phyloP scores from a whole-genome alignment of 2,329 filamentous ascomycete genomes.

The Eutypella sp. region DNA sequence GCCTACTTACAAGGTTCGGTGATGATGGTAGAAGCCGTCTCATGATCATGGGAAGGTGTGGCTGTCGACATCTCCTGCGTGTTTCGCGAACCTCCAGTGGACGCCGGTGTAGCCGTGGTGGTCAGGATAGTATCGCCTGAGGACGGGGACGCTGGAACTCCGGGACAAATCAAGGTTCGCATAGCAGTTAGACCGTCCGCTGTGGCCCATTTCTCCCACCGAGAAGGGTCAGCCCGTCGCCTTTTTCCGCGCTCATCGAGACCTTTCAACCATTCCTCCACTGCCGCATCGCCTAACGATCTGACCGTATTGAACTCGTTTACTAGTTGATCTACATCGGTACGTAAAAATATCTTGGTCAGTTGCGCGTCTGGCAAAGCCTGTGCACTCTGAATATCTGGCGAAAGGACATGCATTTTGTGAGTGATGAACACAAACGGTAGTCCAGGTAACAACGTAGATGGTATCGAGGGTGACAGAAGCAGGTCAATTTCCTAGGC shows the following conservation, averaged over 20 bases:
- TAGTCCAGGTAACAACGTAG: constrained; percentile 61
- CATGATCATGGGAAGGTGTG: neutral
- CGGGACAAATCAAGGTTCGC: constrained; percentile 22
- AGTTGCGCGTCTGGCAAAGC: constrained; percentile 44
- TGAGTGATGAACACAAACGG: constrained; percentile 62
- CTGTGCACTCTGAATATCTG: constrained; percentile 45
- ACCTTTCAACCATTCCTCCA: constrained; percentile 77
- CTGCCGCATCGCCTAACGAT: constrained; percentile 60
- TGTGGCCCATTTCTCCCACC: constrained; percentile 71
- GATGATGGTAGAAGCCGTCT: neutral
- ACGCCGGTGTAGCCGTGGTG: constrained; percentile 1
- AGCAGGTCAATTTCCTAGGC: constrained; percentile 66
- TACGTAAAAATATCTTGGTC: constrained; percentile 61
- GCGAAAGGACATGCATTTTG: constrained; percentile 55
- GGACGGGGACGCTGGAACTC: neutral
- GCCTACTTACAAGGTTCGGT: neutral
- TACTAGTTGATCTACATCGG: constrained; percentile 58
- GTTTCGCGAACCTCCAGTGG: neutral
- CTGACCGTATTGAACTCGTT: constrained; percentile 59
- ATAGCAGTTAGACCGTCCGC: constrained; percentile 38
- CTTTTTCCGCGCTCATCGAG: constrained; percentile 59
- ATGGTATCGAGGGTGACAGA: constrained; percentile 55
- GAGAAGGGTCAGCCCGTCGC: constrained; percentile 54
- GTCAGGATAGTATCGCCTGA: neutral
- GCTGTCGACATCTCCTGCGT: neutral